phyloP scores from a whole-genome alignment of 805 yeast species.

The Wickerhamiella lipophila region DNA sequence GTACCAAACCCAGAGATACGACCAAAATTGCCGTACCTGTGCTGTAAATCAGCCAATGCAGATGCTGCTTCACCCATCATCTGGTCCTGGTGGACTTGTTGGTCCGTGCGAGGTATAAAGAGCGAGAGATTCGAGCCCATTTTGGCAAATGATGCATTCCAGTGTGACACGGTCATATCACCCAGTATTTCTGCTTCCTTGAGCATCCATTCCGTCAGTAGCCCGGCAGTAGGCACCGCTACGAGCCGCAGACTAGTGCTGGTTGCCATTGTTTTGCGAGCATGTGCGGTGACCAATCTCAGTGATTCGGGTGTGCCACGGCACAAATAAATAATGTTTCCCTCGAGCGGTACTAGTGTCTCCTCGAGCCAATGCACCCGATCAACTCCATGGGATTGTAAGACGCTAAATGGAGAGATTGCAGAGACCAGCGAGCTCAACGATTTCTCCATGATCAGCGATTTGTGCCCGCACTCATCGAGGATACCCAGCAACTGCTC shows the following conservation, averaged over 20 bases:
- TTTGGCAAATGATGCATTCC: constrained; percentile 35
- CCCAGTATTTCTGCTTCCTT: constrained; percentile 32
- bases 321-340: constrained; percentile 22
- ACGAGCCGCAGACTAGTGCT: constrained; percentile 1
- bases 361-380: constrained; percentile 37
- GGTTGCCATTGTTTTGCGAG: constrained; percentile 2
- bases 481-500: constrained; percentile 17
- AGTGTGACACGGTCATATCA: constrained; percentile 31
- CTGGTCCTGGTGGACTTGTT: constrained; percentile 20
- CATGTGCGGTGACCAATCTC: constrained; percentile 12
- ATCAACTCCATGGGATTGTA: constrained; percentile 41
- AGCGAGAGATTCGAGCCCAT: constrained; percentile 27
- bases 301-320: constrained; percentile 19
- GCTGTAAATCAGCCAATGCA: constrained; percentile 37
- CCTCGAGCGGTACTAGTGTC: constrained; percentile 15
- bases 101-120: constrained; percentile 31
- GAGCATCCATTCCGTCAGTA: constrained; percentile 19
- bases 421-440: constrained; percentile 41
- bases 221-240: constrained; percentile 13
- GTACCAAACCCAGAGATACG: constrained; percentile 50
- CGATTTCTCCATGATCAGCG: constrained; percentile 35
- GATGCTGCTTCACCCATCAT: constrained; percentile 39
- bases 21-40: constrained; percentile 35
- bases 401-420: constrained; percentile 41
- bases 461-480: constrained; percentile 21